Evolutionary conservation across 306 rosid species (phyloP), one percentile per base, ranked within the genome.

Genomic region (Acmispon strigosus): DNA sequence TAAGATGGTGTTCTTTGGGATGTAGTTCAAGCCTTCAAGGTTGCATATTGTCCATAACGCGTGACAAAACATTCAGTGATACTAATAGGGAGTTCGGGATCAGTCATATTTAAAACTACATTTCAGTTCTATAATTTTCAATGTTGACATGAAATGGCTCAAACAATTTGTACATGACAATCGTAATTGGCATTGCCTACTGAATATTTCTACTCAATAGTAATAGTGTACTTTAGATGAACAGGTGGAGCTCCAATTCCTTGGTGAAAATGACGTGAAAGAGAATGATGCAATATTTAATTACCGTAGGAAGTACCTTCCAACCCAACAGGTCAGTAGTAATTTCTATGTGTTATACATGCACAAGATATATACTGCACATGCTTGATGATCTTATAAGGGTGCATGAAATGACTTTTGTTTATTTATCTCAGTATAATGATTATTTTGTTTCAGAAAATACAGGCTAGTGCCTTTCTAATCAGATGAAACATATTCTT

Each of bases 261-360:
- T 54, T 54, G 90, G 84, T 24, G 70, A 68, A 72, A 84, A 69
- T 74, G 97, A 90, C 69, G 76, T 80, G 63, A 83, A 70, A 79
- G 98, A 90, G 82, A 87, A 85, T 74, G 98, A 93, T 86, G 97
- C 98, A 78, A 90, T 93, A 83, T 93, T 93, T 78, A 93, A 93
- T 76, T 93, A 88, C 68, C 83, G 98, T 37, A 84, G 98, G 80
- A 93, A 93, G 83, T 93, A 93, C 81, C 97, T 93, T 74, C 98
- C 98, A 37, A 93, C 97, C 48, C 97, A 87, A 80, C 98, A 93
- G 98, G 98, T 92, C 43, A 72, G 69, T 48, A 56, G 41, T 69
- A 2, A 57, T 19, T 37, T 67, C 8, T 44, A 44, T 50, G 18
- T 74, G 8, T 70, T 71, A 10, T 27, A 39, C 48, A 70, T 53